These are phyloP conservation scores for Fusarium palustre DNA, from an alignment of 2,329 filamentous ascomycete genomes.

Conservation along the genomic window DNA sequence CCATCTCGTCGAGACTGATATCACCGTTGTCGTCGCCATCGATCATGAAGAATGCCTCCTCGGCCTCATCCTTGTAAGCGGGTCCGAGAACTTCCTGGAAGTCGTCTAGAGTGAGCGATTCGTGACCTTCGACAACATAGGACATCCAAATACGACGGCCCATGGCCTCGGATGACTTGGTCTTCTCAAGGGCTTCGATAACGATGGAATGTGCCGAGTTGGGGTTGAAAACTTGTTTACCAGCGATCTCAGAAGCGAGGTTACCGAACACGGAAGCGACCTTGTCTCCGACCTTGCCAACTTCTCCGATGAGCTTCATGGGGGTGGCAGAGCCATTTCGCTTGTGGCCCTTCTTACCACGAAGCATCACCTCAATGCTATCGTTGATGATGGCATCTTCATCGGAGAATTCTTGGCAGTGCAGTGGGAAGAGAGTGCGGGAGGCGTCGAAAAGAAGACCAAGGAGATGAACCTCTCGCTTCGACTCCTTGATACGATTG, in stretches of 20 bases:
- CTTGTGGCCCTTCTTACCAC: slow-evolving; percentile 63
- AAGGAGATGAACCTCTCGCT: slow-evolving; percentile 84
- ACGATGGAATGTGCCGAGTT: slow-evolving; percentile 92
- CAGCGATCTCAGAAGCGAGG: slow-evolving; percentile 92
- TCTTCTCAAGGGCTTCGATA: slow-evolving; percentile 87
- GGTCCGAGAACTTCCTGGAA: slow-evolving; percentile 87
- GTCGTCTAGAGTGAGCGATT: slow-evolving; percentile 83
- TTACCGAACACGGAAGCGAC: slow-evolving; percentile 94
- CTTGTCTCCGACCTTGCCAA: slow-evolving; percentile 89
- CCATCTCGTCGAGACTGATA: slow-evolving; percentile 95
- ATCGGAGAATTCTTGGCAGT: slow-evolving; percentile 88
- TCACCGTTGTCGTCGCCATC: slow-evolving; percentile 93
- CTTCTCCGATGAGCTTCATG: slow-evolving; percentile 80
- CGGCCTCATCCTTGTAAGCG: slow-evolving; percentile 79
- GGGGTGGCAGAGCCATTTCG: slow-evolving; percentile 76
- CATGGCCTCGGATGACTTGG: slow-evolving; percentile 85
- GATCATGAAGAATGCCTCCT: slow-evolving; percentile 83
- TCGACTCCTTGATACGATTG: slow-evolving; percentile 86
- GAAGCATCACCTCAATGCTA: slow-evolving; percentile 76
- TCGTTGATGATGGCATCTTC: slow-evolving; percentile 95
- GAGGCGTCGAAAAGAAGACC: slow-evolving; percentile 92
- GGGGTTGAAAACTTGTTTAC: slow-evolving; percentile 94
- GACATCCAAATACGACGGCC: slow-evolving; percentile 98
- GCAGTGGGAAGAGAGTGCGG: slow-evolving; percentile 87
- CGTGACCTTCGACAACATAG: slow-evolving; percentile 90